phyloP scores from a whole-genome alignment of 192 early-diverging fungal genomes.

The Ambispora gerdemannii region DNA sequence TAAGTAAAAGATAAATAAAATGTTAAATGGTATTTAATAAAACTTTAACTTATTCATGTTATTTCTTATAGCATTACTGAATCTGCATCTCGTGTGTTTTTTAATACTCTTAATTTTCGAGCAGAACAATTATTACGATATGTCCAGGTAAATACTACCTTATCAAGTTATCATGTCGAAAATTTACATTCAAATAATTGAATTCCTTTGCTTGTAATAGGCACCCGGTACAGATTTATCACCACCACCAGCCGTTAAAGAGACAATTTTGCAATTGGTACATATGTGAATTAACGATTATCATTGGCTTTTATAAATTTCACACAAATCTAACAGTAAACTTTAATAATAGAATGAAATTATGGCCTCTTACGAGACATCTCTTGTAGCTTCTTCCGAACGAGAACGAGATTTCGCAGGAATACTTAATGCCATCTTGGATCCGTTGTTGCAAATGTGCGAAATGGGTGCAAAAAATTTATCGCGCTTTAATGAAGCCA shows the following conservation, averaged over 20 bases:
- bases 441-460: constrained; percentile 71
- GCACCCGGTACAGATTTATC: constrained; percentile 55
- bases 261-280: constrained; percentile 67
- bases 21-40: constrained; percentile 35
- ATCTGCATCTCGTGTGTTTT: constrained; percentile 54
- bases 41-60: not conserved
- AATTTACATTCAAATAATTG: constrained; percentile 20
- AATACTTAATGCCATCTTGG: constrained; percentile 66
- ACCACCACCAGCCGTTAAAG: constrained; percentile 63
- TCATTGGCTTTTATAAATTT: not conserved
- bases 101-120: constrained; percentile 52
- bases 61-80: constrained; percentile 45
- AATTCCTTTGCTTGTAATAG: too few species aligned
- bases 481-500: constrained; percentile 55
- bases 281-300: not conserved
- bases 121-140: constrained; percentile 46
- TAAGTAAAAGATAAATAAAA: constrained; percentile 39
- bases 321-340: too few species aligned
- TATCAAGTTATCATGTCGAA: not conserved
- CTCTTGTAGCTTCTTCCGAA: constrained; percentile 53
- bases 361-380: constrained; percentile 75
- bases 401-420: constrained; percentile 60
- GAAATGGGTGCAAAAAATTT: constrained; percentile 54
- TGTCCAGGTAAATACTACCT: constrained; percentile 39
- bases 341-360: constrained; percentile 62